Base-by-base conservation (phyloP, 495 filamentous ascomycete species). In the Aspergillus diversus region DNA sequence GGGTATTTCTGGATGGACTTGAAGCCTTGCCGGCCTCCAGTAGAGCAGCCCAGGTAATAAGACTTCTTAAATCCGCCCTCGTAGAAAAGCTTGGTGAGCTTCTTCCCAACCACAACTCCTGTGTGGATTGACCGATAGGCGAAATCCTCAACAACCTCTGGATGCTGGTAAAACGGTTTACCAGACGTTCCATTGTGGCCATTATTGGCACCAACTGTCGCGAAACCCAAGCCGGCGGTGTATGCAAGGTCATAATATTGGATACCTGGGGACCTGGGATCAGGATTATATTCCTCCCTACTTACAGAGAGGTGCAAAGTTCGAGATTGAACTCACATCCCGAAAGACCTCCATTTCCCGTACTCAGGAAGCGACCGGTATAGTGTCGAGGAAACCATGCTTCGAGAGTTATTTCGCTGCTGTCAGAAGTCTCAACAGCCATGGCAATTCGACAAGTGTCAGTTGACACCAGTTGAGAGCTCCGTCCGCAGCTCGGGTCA, bases 361-460 rank as follows among this genome's bases (percentile, higher is more conserved):
- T 87, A 9, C 77, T 75, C 47, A 86, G 50, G 63, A 86, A 83
- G 5, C 83, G 77, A 7, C 81, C 80, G 33, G 73, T 77, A 65
- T 81, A 87, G 12, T 79, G 65, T 6, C 74, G 48, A 33, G 87
- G 87, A 27, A 89, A 73, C 84, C 85, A 89, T 15, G 82, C 74
- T 68, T 88, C 85, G 46, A 87, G 71, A 4, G 75, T 81, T 46
- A 88, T 82, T 33, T 81, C 75, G 27, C 83, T 85, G 49, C 71
- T 73, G 54, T 78, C 69, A 21, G 84, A 86, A 0, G 86, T 88
- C 1, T 77, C 61, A 8, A 89, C 80, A 35, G 75, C 77, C 67
- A 89, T 79, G 15, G 81, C 80, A 35, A 88, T 68, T 13, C 87
- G 84, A 66, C 87, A 89, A 0, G 84, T 33, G 64, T 89, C 80